Evolutionary conservation across 2,329 filamentous ascomycete genomes (phyloP).

Genomic region (Aspergillus sp.): DNA sequence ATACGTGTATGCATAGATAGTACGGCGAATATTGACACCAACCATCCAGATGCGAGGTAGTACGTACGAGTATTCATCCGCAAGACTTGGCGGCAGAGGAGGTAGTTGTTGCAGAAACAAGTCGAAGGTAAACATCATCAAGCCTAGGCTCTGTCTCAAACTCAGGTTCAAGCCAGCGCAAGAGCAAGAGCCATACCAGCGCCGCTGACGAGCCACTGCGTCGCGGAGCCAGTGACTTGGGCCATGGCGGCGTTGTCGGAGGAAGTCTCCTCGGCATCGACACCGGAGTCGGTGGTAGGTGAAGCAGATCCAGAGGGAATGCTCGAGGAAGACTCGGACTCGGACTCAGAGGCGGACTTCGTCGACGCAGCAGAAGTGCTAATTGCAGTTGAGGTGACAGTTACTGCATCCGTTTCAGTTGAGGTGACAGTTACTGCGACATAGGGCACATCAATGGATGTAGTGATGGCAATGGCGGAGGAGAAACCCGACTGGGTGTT

Average conservation of each 20-base stretch:
- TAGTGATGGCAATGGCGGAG: constrained; percentile 17
- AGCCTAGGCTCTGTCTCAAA: not conserved
- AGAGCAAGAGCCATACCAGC: constrained; percentile 26
- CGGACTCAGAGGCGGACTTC: constrained; percentile 6
- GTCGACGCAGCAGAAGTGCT: constrained; percentile 8
- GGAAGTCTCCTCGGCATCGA: not conserved
- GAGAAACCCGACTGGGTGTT: constrained; percentile 8
- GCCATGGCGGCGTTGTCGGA: constrained; percentile 23
- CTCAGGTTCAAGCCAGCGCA: constrained; percentile 24
- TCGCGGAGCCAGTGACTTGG: constrained; percentile 17
- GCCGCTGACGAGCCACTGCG: constrained; percentile 27
- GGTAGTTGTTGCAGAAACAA: not conserved
- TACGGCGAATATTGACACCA: not conserved
- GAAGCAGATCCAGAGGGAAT: constrained; percentile 2
- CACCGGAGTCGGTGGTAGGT: constrained; percentile 13
- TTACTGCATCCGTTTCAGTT: constrained; percentile 16
- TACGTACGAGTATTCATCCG: not conserved
- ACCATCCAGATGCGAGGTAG: not conserved
- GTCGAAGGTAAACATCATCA: not conserved
- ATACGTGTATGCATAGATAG: not conserved
- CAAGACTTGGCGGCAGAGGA: not conserved
- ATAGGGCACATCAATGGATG: not conserved
- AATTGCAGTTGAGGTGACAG: not conserved
- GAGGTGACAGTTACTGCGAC: constrained; percentile 25
- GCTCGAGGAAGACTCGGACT: not conserved